Evolutionary conservation across 257 asterid species (phyloP).

Genomic region (Echium plantagineum): DNA sequence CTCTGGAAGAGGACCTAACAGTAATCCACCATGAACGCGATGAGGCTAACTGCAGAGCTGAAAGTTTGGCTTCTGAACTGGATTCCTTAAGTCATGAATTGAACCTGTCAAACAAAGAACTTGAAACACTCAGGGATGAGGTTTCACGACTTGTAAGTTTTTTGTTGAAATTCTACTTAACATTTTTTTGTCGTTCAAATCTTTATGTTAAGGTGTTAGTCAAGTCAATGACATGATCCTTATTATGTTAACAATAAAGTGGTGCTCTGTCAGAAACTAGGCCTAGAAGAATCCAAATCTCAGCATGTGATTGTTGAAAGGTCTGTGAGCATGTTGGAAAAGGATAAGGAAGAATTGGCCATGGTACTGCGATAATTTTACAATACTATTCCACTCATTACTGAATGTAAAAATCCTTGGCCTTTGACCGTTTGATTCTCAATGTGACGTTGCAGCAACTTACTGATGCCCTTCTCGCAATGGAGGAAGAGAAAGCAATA

Average conservation of each 20-base stretch:
- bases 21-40: constrained; percentile 41
- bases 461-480: constrained; percentile 73
- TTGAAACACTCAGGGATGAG: constrained; percentile 49
- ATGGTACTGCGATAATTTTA: constrained; percentile 35
- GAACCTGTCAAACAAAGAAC: constrained; percentile 40
- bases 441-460: constrained; percentile 55
- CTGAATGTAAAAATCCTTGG: not conserved
- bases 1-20: constrained; percentile 62
- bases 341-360: constrained; percentile 75
- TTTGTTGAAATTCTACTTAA: not conserved
- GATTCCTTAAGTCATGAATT: constrained; percentile 45
- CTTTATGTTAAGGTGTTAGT: constrained; percentile 4
- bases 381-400: not conserved
- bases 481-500: constrained; percentile 93
- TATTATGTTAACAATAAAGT: constrained; percentile 6
- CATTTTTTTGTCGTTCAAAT: constrained; percentile 2
- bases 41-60: constrained; percentile 47
- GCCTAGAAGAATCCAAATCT: constrained; percentile 41
- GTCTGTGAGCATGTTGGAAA: constrained; percentile 33
- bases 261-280: constrained; percentile 37
- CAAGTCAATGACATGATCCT: constrained; percentile 1
- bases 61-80: constrained; percentile 56
- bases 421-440: constrained; percentile 10
- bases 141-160: constrained; percentile 56
- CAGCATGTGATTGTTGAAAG: constrained; percentile 31